Conservation (phyloP, 768 basidiomycete genomes). For the Leccinum olivaceopallidum region DNA sequence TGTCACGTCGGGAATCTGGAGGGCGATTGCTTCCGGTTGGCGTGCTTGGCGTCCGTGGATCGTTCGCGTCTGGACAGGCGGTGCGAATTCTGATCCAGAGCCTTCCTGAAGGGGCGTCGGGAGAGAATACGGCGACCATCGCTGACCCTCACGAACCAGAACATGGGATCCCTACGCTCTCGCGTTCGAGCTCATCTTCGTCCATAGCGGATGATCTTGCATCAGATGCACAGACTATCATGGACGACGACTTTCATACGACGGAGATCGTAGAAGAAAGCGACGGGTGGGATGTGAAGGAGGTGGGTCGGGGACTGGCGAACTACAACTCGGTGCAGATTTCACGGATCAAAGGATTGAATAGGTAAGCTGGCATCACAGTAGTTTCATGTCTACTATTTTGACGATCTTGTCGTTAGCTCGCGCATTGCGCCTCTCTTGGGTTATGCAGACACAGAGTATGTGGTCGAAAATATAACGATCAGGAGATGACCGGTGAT, state of each 20-base stretch:
- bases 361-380: conserved; percentile 63
- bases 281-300: conserved; percentile 70
- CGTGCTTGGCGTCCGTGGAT: conserved; percentile 82
- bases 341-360: conserved; percentile 79
- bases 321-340: conserved; percentile 97
- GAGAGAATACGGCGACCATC: conserved; percentile 31
- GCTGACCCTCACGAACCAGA: conserved; percentile 21
- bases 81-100: conserved; percentile 74
- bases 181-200: conserved; percentile 39
- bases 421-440: conserved; percentile 76
- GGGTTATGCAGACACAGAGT: conserved; percentile 95
- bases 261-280: conserved; percentile 38
- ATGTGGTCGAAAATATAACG: conserved; percentile 95
- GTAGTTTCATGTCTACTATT: background rate
- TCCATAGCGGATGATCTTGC: conserved; percentile 31
- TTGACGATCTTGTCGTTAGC: conserved; percentile 42
- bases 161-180: conserved; percentile 35
- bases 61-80: conserved; percentile 93
- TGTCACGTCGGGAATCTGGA: conserved; percentile 83
- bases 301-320: conserved; percentile 92
- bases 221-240: conserved; percentile 23
- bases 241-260: conserved; percentile 35
- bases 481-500: conserved; percentile 42
- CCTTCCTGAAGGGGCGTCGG: conserved; percentile 23
- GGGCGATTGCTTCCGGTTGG: conserved; percentile 92